Evolutionary conservation across 148 eudicot species (phyloP).

Genomic region (Silene conica): DNA sequence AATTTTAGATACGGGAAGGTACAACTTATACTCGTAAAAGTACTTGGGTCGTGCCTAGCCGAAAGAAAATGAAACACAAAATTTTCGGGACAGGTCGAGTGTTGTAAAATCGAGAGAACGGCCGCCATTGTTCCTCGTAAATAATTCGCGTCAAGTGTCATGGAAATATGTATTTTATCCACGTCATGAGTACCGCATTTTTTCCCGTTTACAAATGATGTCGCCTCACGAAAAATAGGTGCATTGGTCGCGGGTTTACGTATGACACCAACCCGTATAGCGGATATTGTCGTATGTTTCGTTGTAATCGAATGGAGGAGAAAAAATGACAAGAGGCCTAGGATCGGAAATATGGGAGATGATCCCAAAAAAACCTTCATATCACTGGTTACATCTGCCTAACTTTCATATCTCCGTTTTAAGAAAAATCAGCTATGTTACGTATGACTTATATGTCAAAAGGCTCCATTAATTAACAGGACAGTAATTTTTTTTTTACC

Average conservation of each 20-base stretch:
- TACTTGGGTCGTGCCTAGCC: slow-evolving; percentile 33
- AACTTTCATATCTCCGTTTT: background rate
- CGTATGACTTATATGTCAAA: background rate
- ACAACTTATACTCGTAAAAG: slow-evolving; percentile 25
- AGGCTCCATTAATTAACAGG: too few relatives aligned
- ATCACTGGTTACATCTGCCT: slow-evolving; percentile 10
- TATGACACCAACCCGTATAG: slow-evolving; percentile 31
- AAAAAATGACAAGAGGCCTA: slow-evolving; percentile 38
- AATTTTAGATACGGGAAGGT: slow-evolving; percentile 47
- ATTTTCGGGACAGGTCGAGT: slow-evolving; percentile 50
- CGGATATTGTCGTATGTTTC: slow-evolving; percentile 10
- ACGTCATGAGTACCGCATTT: slow-evolving; percentile 18
- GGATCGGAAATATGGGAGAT: slow-evolving; percentile 23
- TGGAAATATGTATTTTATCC: slow-evolving; percentile 32
- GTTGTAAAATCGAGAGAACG: slow-evolving; percentile 44
- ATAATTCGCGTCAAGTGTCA: slow-evolving; percentile 50
- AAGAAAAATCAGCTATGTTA: background rate
- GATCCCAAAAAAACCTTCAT: slow-evolving; percentile 39
- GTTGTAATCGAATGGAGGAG: slow-evolving; percentile 29
- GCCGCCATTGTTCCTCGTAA: slow-evolving; percentile 51
- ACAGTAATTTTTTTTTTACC: background rate
- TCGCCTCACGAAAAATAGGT: slow-evolving; percentile 42
- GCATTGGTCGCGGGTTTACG: slow-evolving; percentile 21
- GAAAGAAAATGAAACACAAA: slow-evolving; percentile 43
- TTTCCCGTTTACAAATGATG: slow-evolving; percentile 37